phyloP scores from a whole-genome alignment of 768 basidiomycete genomes.

The Phlebiopsis flavidoalba region DNA sequence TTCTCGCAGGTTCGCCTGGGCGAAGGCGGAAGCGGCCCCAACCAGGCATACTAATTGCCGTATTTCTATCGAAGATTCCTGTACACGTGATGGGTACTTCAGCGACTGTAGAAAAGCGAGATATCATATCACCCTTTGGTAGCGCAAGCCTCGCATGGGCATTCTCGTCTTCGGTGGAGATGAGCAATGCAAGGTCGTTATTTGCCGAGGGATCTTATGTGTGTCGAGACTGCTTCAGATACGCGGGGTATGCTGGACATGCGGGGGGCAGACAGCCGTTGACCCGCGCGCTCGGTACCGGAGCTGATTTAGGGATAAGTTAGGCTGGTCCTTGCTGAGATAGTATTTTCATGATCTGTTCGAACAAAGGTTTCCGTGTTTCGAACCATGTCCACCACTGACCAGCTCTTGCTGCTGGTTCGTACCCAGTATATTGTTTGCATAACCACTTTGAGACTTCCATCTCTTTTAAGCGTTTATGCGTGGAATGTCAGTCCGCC shows the following conservation, averaged over 20 bases:
- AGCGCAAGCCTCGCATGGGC: slow-evolving; percentile 62
- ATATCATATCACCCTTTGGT: slow-evolving; percentile 49
- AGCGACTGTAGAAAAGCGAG: slow-evolving; percentile 45
- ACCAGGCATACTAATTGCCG: slow-evolving; percentile 17
- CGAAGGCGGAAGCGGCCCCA: background rate
- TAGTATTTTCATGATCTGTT: background rate
- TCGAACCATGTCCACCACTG: slow-evolving; percentile 78
- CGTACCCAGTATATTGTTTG: slow-evolving; percentile 72
- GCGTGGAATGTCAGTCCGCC: slow-evolving; percentile 51
- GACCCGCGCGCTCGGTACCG: slow-evolving; percentile 17
- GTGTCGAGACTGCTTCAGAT: slow-evolving; percentile 61
- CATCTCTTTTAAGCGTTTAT: slow-evolving; percentile 81
- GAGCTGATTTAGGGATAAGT: background rate
- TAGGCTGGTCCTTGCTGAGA: background rate
- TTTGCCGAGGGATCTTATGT: slow-evolving; percentile 59
- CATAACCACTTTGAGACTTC: slow-evolving; percentile 78
- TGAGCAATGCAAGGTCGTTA: slow-evolving; percentile 71
- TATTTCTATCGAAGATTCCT: slow-evolving; percentile 20
- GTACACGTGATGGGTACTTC: slow-evolving; percentile 8
- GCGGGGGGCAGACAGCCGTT: slow-evolving; percentile 59
- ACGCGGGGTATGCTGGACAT: slow-evolving; percentile 63
- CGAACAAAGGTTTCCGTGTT: slow-evolving; percentile 76
- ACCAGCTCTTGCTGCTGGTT: slow-evolving; percentile 54
- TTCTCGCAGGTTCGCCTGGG: slow-evolving; percentile 52
- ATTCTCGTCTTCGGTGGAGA: slow-evolving; percentile 54